Percentiles rank a stretch among this genome's conserved stretches.
These are phyloP conservation scores for Penicillium pancosmium DNA, from an alignment of 495 filamentous ascomycete genomes.

Conservation along the genomic window DNA sequence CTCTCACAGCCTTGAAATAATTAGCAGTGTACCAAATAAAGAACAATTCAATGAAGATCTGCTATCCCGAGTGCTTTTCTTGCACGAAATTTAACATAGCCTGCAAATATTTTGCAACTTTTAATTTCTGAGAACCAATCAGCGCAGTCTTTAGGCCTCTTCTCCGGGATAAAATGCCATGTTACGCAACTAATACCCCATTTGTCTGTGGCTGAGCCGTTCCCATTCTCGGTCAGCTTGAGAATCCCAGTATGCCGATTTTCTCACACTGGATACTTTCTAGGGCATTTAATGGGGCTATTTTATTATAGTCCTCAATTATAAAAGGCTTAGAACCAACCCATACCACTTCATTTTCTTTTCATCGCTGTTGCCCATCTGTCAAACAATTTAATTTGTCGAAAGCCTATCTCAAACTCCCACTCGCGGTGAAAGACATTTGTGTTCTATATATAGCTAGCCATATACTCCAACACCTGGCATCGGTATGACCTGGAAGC, in stretches of 20 bases:
- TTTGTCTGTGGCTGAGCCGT: no score
- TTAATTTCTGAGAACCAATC: not conserved
- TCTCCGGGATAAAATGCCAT: not conserved
- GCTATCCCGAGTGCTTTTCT: no score
- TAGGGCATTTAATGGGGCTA: not conserved
- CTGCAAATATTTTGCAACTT: not conserved
- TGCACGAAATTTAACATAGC: not conserved
- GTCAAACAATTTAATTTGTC: no score
- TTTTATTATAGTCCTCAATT: not conserved
- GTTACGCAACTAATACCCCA: no score
- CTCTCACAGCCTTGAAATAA: no score
- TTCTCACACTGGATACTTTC: not conserved
- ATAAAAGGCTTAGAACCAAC: not conserved
- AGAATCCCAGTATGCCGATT: no score
- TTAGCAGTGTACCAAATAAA: not conserved
- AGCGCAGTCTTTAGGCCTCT: not conserved
- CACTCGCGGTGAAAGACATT: not conserved
- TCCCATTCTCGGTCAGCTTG: no score
- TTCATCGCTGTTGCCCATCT: not conserved
- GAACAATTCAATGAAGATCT: not conserved
- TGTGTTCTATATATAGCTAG: not conserved
- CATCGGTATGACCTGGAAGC: no score
- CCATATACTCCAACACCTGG: not conserved
- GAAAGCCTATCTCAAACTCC: no score
- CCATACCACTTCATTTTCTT: not conserved